Percentiles rank a stretch among this genome's conserved stretches.
Evolutionary conservation across 768 basidiomycete genomes (phyloP).

Genomic region (Leccinum imitatum): DNA sequence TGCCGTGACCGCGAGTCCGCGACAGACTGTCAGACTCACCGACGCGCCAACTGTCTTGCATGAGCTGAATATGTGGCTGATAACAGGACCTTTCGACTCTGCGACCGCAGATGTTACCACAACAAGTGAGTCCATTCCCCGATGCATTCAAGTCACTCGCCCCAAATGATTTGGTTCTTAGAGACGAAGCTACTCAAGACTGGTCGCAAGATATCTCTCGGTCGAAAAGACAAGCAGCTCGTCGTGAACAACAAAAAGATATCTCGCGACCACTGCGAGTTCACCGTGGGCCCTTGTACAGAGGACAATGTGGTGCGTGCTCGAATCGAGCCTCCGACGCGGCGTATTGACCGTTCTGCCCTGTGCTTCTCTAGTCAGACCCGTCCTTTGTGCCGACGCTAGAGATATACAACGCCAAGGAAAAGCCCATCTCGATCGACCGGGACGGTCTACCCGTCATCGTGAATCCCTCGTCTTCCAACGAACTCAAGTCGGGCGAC

Average conservation of each 20-base stretch:
- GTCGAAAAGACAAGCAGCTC: conserved; percentile 55
- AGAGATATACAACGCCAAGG: conserved; percentile 46
- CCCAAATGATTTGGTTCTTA: conserved; percentile 17
- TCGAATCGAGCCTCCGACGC: neutral
- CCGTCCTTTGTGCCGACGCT: conserved; percentile 49
- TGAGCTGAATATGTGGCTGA: conserved; percentile 46
- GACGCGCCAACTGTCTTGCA: neutral
- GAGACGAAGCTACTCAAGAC: conserved; percentile 64
- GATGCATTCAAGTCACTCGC: conserved; percentile 19
- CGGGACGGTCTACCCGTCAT: conserved; percentile 34
- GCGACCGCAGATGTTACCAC: conserved; percentile 33
- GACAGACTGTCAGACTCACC: too few species aligned
- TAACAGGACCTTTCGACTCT: conserved; percentile 56
- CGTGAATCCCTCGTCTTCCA: conserved; percentile 38
- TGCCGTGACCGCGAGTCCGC: too few species aligned
- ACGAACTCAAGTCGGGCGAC: conserved; percentile 57
- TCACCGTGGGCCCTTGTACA: conserved; percentile 54
- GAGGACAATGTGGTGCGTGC: conserved; percentile 54
- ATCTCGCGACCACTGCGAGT: conserved; percentile 58
- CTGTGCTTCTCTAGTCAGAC: conserved; percentile 41
- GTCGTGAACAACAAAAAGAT: conserved; percentile 60
- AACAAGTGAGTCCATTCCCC: conserved; percentile 38
- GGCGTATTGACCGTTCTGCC: neutral
- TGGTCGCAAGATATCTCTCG: conserved; percentile 50
- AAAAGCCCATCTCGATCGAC: conserved; percentile 44